phyloP scores from a whole-genome alignment of 352 stramenopile genomes.

The Pythium apleroticum region DNA sequence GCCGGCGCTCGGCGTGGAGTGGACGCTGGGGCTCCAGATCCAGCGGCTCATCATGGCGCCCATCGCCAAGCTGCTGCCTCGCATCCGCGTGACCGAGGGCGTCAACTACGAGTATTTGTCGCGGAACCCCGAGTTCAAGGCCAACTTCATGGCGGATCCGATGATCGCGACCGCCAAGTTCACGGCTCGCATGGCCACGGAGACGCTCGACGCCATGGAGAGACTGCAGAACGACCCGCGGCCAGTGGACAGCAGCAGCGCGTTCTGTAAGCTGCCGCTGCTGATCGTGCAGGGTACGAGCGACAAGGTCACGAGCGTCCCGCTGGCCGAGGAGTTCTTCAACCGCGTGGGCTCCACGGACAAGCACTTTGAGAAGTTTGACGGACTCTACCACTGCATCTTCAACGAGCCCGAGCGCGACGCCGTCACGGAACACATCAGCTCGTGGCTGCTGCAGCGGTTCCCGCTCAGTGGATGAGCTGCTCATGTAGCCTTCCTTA shows the following conservation, averaged over 20 bases:
- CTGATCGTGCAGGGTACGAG: slow-evolving; percentile 20
- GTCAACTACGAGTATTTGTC: slow-evolving; percentile 23
- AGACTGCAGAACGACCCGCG: slow-evolving; percentile 18
- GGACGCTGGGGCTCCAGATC: slow-evolving; percentile 14
- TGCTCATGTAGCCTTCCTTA: no score
- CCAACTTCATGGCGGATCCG: slow-evolving; percentile 21
- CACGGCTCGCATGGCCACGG: slow-evolving; percentile 22
- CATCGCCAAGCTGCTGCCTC: slow-evolving; percentile 15
- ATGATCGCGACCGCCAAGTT: slow-evolving; percentile 19
- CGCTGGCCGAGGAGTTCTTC: slow-evolving; percentile 44
- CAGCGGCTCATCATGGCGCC: background rate
- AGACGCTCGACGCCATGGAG: slow-evolving; percentile 25
- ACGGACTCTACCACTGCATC: slow-evolving; percentile 49
- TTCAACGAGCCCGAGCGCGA: slow-evolving; percentile 60
- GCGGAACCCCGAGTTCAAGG: slow-evolving; percentile 12
- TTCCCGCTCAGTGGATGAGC: background rate
- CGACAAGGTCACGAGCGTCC: slow-evolving; percentile 31
- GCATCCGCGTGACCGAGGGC: slow-evolving; percentile 12
- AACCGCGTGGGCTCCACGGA: slow-evolving; percentile 36
- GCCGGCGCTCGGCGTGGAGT: slow-evolving; percentile 26
- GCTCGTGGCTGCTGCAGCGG: background rate
- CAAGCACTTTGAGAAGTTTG: slow-evolving; percentile 62
- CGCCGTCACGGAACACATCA: background rate
- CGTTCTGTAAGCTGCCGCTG: slow-evolving; percentile 19
- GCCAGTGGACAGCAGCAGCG: slow-evolving; percentile 4